Evolutionary conservation across 2,329 filamentous ascomycete genomes (phyloP).

Genomic region (Arthrobotrys musiformis): DNA sequence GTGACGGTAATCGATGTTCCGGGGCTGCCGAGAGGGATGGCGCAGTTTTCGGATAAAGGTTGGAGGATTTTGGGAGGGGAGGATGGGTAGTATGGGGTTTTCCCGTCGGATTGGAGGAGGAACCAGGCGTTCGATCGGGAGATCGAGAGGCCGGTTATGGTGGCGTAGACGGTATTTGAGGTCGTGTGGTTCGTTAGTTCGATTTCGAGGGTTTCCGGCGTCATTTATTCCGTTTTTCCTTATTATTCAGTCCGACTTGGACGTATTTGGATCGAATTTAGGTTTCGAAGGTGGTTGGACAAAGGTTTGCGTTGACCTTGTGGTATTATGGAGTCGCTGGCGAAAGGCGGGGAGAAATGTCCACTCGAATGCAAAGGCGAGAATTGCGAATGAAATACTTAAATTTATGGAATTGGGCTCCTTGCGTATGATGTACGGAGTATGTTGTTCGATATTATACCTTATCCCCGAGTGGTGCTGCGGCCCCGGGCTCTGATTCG

Average conservation of each 20-base stretch:
- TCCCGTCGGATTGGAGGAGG: slow-evolving; percentile 74
- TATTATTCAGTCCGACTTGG: too few relatives aligned
- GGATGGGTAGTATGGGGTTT: slow-evolving; percentile 72
- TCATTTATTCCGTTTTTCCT: slow-evolving; percentile 13
- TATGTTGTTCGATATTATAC: neutral
- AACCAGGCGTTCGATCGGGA: slow-evolving; percentile 71
- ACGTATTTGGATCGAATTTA: too few relatives aligned
- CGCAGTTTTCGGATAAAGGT: slow-evolving; percentile 69
- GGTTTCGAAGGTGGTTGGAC: neutral
- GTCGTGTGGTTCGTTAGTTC: slow-evolving; percentile 74
- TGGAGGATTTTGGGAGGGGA: slow-evolving; percentile 68
- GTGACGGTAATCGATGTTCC: slow-evolving; percentile 71
- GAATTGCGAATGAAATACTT: neutral
- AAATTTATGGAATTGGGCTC: neutral
- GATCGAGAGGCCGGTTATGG: slow-evolving; percentile 75
- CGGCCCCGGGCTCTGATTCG: neutral
- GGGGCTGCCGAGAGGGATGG: slow-evolving; percentile 72
- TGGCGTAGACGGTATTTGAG: slow-evolving; percentile 72
- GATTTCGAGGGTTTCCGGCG: slow-evolving; percentile 68
- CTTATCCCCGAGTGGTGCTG: neutral
- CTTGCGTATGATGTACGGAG: neutral
- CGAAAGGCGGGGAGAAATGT: neutral
- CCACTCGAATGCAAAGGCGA: neutral
- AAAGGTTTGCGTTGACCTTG: neutral
- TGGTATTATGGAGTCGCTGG: slow-evolving; percentile 7